Evolutionary conservation across 306 rosid genomes (phyloP).

Genomic region (Cucurbita moschata): DNA sequence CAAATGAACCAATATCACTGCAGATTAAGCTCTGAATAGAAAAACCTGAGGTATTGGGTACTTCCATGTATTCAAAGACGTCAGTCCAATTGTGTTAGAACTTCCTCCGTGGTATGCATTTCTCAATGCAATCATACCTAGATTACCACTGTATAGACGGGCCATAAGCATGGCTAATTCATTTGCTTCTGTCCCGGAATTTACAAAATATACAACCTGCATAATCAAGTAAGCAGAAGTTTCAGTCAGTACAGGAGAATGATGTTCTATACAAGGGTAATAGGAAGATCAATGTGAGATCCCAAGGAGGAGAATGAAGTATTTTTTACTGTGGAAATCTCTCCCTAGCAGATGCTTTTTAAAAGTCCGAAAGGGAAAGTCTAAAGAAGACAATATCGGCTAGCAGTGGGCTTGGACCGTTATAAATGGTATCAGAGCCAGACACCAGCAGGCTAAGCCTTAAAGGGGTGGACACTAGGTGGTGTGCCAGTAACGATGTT

Average conservation of each 20-base stretch:
- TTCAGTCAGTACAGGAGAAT: not conserved
- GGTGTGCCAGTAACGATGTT: too few species aligned
- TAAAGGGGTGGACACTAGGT: too few species aligned
- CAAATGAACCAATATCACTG: not conserved
- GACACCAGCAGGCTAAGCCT: too few species aligned
- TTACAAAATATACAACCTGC: slow-evolving; percentile 88
- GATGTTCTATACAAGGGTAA: not conserved
- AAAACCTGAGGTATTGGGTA: slow-evolving; percentile 83
- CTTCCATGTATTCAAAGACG: slow-evolving; percentile 80
- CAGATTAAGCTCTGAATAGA: not conserved
- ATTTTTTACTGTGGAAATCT: too few species aligned
- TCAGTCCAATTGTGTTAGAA: slow-evolving; percentile 57
- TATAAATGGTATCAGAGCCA: too few species aligned
- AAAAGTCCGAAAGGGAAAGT: too few species aligned
- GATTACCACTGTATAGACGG: slow-evolving; percentile 63
- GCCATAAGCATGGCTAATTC: slow-evolving; percentile 94
- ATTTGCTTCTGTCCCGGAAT: slow-evolving; percentile 90
- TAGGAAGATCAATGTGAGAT: not conserved
- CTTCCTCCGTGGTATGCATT: slow-evolving; percentile 96
- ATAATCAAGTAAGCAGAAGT: slow-evolving; percentile 2
- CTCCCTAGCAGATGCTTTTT: too few species aligned
- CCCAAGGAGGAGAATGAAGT: too few species aligned
- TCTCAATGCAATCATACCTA: slow-evolving; percentile 78
- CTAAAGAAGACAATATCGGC: too few species aligned
- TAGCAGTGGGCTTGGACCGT: too few species aligned